These are phyloP conservation scores for Penicillium ochrochloron DNA, from an alignment of 495 filamentous ascomycete species.

Conservation along the genomic window DNA sequence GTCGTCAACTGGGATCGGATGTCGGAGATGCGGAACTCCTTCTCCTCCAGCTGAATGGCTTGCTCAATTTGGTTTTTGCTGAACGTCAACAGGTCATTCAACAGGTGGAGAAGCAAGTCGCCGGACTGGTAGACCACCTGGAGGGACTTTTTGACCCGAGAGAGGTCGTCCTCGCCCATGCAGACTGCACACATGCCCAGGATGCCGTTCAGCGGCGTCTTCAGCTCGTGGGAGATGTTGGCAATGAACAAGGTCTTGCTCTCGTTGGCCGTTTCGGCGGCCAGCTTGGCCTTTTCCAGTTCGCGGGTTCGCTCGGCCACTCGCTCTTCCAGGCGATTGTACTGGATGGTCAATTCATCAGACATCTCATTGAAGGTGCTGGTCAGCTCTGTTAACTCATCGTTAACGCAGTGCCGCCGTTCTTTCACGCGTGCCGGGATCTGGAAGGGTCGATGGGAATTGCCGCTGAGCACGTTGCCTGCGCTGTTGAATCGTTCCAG, in stretches of 20 bases:
- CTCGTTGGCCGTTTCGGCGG: conserved; percentile 89
- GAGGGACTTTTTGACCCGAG: conserved; percentile 76
- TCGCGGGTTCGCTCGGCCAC: conserved; percentile 82
- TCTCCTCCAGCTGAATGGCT: conserved; percentile 78
- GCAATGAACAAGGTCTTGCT: conserved; percentile 96
- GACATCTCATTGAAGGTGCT: conserved; percentile 92
- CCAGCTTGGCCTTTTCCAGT: conserved; percentile 85
- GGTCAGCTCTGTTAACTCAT: conserved; percentile 88
- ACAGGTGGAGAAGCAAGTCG: conserved; percentile 80
- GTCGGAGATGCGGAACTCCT: conserved; percentile 80
- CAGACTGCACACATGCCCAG: conserved; percentile 91
- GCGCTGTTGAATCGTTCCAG: conserved; percentile 23
- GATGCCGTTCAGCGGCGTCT: conserved; percentile 92
- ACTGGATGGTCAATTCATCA: conserved; percentile 85
- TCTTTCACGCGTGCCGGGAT: conserved; percentile 83
- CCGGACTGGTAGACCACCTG: conserved; percentile 89
- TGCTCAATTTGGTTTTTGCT: conserved; percentile 91
- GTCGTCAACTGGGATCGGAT: conserved; percentile 77
- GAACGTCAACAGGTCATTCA: conserved; percentile 92
- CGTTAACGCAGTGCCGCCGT: conserved; percentile 73
- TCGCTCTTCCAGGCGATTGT: conserved; percentile 79
- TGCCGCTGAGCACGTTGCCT: neutral
- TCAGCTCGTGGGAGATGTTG: conserved; percentile 93
- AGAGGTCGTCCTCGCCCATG: conserved; percentile 83
- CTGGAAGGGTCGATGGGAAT: conserved; percentile 56